These are phyloP conservation scores for Drechslerella coelobrocha DNA, from an alignment of 2,329 filamentous ascomycete species.

Conservation along the genomic window DNA sequence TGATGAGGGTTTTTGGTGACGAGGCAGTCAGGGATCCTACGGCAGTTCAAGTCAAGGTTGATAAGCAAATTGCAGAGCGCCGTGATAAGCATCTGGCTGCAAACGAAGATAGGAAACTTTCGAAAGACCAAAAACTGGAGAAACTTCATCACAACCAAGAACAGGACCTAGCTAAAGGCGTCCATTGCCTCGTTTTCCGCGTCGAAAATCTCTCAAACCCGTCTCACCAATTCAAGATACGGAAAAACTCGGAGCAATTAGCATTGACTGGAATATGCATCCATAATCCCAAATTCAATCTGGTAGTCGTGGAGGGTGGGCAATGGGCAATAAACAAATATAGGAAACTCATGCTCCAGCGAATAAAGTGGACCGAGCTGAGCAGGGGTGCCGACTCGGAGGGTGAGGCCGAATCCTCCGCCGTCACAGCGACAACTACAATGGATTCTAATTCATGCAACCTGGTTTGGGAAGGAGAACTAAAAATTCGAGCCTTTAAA, in stretches of 20 bases:
- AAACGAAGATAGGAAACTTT: slow-evolving; percentile 86
- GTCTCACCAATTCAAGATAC: slow-evolving; percentile 90
- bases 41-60: slow-evolving; percentile 92
- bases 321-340: slow-evolving; percentile 81
- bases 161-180: slow-evolving; percentile 83
- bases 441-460: slow-evolving; percentile 87
- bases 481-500: slow-evolving; percentile 78
- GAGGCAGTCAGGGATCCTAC: slow-evolving; percentile 95
- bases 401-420: slow-evolving; percentile 31
- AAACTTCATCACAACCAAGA: slow-evolving; percentile 84
- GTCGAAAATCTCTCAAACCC: slow-evolving; percentile 89
- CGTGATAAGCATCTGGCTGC: slow-evolving; percentile 75
- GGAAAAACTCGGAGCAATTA: slow-evolving; percentile 88
- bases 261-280: slow-evolving; percentile 88
- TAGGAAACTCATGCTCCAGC: slow-evolving; percentile 90
- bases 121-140: slow-evolving; percentile 82
- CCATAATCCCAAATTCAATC: slow-evolving; percentile 84
- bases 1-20: slow-evolving; percentile 96
- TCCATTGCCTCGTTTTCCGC: slow-evolving; percentile 86
- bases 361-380: slow-evolving; percentile 95
- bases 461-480: slow-evolving; percentile 88
- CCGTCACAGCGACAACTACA: slow-evolving; percentile 59
- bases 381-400: slow-evolving; percentile 64
- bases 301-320: slow-evolving; percentile 92
- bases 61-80: slow-evolving; percentile 87